These are phyloP conservation scores for Leishmania gerbilli DNA, from an alignment of 208 protist genomes.

Conservation along the genomic window DNA sequence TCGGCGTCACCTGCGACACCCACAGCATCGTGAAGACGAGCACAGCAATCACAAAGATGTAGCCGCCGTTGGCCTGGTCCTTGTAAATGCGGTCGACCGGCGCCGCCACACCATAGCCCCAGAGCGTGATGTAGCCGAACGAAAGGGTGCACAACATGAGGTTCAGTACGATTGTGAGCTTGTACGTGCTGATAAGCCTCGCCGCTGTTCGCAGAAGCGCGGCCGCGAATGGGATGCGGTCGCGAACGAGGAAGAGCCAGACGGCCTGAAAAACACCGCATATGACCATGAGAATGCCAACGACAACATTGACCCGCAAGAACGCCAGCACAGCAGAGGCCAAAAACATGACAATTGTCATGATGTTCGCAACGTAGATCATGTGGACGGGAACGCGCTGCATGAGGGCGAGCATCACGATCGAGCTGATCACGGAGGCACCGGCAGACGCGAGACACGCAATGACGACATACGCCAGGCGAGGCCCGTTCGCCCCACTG, in stretches of 20 bases:
- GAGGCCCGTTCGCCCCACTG: too few relatives aligned
- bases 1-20: constrained; percentile 71
- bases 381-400: constrained; percentile 34
- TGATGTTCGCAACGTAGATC: constrained; percentile 69
- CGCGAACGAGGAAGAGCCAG: constrained; percentile 67
- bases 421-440: constrained; percentile 25
- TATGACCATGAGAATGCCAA: constrained; percentile 51
- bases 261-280: constrained; percentile 31
- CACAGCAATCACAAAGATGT: constrained; percentile 47
- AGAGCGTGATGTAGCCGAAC: constrained; percentile 60
- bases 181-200: constrained; percentile 55
- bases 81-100: constrained; percentile 40
- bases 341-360: constrained; percentile 34
- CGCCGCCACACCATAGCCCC: constrained; percentile 44
- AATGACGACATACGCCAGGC: not conserved
- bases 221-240: constrained; percentile 80
- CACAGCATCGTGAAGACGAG: constrained; percentile 69
- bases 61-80: constrained; percentile 27
- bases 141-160: constrained; percentile 37
- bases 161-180: constrained; percentile 55
- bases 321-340: constrained; percentile 41
- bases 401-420: constrained; percentile 18
- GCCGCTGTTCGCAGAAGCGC: constrained; percentile 55
- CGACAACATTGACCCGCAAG: constrained; percentile 25
- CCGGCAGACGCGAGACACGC: constrained; percentile 2